Percentiles rank a stretch among this genome's conserved stretches.
Evolutionary conservation across 495 filamentous ascomycete genomes (phyloP).

Genomic region (Hypoxylon fuscum): DNA sequence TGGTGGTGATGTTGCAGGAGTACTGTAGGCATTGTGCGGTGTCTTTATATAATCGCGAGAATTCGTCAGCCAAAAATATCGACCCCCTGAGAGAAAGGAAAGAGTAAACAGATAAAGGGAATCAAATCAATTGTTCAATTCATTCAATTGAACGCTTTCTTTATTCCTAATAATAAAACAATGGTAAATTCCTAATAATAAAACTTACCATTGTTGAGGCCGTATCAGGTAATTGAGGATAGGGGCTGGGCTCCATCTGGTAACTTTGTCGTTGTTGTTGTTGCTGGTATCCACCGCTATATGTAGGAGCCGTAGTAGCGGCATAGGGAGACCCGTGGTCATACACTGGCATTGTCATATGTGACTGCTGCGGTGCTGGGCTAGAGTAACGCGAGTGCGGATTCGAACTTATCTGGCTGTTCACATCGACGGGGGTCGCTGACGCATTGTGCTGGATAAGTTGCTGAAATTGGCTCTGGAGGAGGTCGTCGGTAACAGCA

Average conservation of each 20-base stretch:
- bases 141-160: conserved; percentile 7
- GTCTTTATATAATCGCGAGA: conserved; percentile 32
- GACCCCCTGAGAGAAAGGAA: neutral
- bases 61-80: conserved; percentile 9
- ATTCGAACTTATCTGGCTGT: conserved; percentile 50
- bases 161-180: conserved; percentile 35
- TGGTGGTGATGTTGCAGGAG: conserved; percentile 60
- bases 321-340: conserved; percentile 39
- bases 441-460: conserved; percentile 60
- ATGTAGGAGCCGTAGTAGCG: conserved; percentile 15
- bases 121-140: conserved; percentile 26
- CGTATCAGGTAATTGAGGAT: conserved; percentile 46
- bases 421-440: conserved; percentile 35
- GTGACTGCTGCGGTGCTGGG: conserved; percentile 45
- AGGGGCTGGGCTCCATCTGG: conserved; percentile 45
- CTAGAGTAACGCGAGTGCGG: conserved; percentile 55
- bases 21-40: conserved; percentile 55
- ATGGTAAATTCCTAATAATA: conserved; percentile 38
- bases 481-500: conserved; percentile 45
- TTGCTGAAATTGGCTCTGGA: conserved; percentile 58
- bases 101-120: conserved; percentile 15
- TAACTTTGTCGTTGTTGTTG: conserved; percentile 36
- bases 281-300: conserved; percentile 44
- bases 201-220: conserved; percentile 39
- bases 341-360: conserved; percentile 35